Base-by-base conservation (phyloP, 768 basidiomycete species). In the Suillus alpinus region DNA sequence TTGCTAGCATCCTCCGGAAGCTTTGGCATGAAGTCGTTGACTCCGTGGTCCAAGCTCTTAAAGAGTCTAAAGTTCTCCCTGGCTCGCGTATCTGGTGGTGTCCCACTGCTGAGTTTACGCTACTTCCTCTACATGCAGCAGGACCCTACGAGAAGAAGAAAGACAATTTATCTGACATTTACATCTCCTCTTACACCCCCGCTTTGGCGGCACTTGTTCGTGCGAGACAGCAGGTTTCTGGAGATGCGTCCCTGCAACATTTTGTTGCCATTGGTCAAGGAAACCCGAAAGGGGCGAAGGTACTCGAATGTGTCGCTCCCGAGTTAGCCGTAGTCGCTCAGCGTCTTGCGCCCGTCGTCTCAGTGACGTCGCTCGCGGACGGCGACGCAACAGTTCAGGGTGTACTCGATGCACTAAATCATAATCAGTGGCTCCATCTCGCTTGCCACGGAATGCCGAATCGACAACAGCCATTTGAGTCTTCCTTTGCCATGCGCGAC, bases 11-110 rank as follows among this genome's bases (percentile, higher is more conserved):
- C 2, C 51, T 75, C 10, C 64, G 71, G 37, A 36, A 44, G 2
- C 61, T 75, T n/a, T 74, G 73, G 73, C 60, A 66, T n/a, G 23
- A 36, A 2, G 40, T 74, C 46, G 72, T 70, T 20, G 0, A 41
- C 26, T 70, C 68, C 1, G 55, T 73, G 39, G 63, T 58, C 1
- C 61, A 65, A 18, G 56, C 66, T 14, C 62, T 70, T 3, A 6
- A 9, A 6, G 13, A 26, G 2, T 52, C 67, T 26, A 26, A 26
- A 26, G 26, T 26, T 26, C 26, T 3, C 2, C 26, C 1, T 26
- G 26, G 26, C 26, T 26, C 26, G 26, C 26, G 26, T 26, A 26
- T 26, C 3, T 26, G 26, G 26, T 26, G 26, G 26, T 26, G 26
- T 26, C 26, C 26, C 26, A 26, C 26, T 26, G 26, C 26, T 1